These are phyloP conservation scores for Gloeostereum incarnatum DNA, from an alignment of 768 basidiomycete genomes.

Conservation along the genomic window DNA sequence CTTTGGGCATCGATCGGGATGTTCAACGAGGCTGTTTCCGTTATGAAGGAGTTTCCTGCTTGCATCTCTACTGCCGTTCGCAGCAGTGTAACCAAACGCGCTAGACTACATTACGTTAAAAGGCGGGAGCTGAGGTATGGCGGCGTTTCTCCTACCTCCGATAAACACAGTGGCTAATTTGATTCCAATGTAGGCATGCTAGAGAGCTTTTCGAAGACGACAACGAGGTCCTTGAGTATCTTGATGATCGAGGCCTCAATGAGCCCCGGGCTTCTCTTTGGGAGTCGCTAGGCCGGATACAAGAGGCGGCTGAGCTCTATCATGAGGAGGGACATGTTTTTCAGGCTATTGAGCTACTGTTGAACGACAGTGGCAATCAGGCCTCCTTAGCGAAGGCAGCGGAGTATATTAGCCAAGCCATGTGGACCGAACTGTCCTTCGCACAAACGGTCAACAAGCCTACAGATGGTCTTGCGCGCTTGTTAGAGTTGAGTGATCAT, in stretches of 20 bases:
- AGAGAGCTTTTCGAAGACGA: slow-evolving; percentile 35
- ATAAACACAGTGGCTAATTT: neutral
- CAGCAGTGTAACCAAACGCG: slow-evolving; percentile 29
- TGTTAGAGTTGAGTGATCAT: neutral
- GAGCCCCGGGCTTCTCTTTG: slow-evolving; percentile 35
- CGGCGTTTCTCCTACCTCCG: neutral
- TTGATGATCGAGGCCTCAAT: slow-evolving; percentile 45
- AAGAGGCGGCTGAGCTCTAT: slow-evolving; percentile 45
- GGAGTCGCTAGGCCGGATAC: slow-evolving; percentile 25
- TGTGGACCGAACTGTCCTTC: slow-evolving; percentile 40
- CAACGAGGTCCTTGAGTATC: slow-evolving; percentile 47
- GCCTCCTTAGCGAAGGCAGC: slow-evolving; percentile 23
- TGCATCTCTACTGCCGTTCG: slow-evolving; percentile 21
- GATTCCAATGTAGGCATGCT: slow-evolving; percentile 28
- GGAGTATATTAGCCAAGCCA: slow-evolving; percentile 26
- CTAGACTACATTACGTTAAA: slow-evolving; percentile 35
- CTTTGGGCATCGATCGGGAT: slow-evolving; percentile 37
- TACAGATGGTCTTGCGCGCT: slow-evolving; percentile 5
- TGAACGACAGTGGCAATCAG: slow-evolving; percentile 20
- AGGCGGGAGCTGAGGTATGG: slow-evolving; percentile 18
- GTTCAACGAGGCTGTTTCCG: slow-evolving; percentile 44
- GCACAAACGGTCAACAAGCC: slow-evolving; percentile 4
- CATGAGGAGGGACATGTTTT: slow-evolving; percentile 33
- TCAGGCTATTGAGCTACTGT: slow-evolving; percentile 37
- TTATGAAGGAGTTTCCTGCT: slow-evolving; percentile 25